These are phyloP conservation scores for Periconia sp. DNA, from an alignment of 2,329 filamentous ascomycete species.

Conservation along the genomic window DNA sequence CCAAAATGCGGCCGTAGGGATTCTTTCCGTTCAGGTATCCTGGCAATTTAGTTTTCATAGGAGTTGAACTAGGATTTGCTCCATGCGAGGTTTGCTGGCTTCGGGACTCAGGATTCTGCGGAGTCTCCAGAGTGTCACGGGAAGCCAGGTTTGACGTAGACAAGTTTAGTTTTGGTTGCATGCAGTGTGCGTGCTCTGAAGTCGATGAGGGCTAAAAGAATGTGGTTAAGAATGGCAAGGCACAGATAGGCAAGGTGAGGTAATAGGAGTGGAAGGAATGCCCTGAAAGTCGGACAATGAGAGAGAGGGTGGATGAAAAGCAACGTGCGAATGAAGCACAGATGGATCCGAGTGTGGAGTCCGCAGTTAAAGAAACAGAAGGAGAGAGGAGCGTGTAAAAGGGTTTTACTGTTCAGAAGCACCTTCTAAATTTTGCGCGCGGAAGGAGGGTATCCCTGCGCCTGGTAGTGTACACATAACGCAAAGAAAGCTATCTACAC, in stretches of 20 bases:
- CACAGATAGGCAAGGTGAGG: constrained; percentile 1
- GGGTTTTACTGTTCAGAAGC: constrained; percentile 28
- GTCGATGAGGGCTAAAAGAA: not conserved
- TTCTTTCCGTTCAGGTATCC: constrained; percentile 35
- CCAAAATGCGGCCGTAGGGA: constrained; percentile 33
- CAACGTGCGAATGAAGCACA: constrained; percentile 15
- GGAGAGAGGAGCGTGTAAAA: constrained; percentile 13
- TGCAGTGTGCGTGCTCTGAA: constrained; percentile 9
- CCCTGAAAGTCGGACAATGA: constrained; percentile 5
- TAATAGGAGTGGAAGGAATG: constrained; percentile 3
- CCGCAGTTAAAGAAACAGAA: constrained; percentile 6
- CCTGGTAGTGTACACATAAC: constrained; percentile 42
- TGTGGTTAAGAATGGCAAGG: not conserved
- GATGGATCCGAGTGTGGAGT: constrained; percentile 21
- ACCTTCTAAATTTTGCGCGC: constrained; percentile 38
- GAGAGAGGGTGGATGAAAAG: constrained; percentile 16
- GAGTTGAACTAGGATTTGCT: not conserved
- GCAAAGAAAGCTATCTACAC: constrained; percentile 47
- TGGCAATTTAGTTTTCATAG: constrained; percentile 20
- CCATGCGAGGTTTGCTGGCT: too few species aligned
- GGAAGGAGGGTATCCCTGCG: constrained; percentile 30
- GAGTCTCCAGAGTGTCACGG: constrained; percentile 13
- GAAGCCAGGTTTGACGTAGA: constrained; percentile 20
- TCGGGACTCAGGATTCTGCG: not conserved
- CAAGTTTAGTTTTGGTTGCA: constrained; percentile 24